phyloP scores from a whole-genome alignment of 805 yeast species.

The Ogataea nonfermentans region DNA sequence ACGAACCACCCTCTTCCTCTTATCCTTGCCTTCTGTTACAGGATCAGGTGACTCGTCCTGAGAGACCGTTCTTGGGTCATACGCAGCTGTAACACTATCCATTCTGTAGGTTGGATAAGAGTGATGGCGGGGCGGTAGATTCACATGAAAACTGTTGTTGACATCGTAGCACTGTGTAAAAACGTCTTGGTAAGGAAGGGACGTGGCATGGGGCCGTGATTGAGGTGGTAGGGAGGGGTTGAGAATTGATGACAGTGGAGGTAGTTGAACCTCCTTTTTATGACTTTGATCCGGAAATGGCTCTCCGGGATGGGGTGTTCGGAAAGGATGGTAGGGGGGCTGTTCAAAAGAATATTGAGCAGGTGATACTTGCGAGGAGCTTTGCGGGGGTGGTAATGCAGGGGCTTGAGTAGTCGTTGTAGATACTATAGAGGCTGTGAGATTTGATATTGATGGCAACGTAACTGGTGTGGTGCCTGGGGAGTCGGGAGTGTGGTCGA shows the following conservation, averaged over 20 bases:
- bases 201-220: slow-evolving; percentile 4
- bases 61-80: slow-evolving; percentile 15
- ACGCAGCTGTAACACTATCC: background rate
- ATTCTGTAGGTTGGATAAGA: slow-evolving; percentile 1
- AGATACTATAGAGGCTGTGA: slow-evolving; percentile 15
- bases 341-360: background rate
- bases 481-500: slow-evolving; percentile 4
- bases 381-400: background rate
- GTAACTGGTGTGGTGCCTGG: slow-evolving; percentile 11
- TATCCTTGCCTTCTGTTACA: slow-evolving; percentile 33
- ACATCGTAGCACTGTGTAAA: slow-evolving; percentile 2
- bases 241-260: slow-evolving; percentile 22
- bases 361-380: background rate
- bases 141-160: background rate
- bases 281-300: slow-evolving; percentile 3
- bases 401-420: background rate
- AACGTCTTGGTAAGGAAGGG: slow-evolving; percentile 4
- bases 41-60: slow-evolving; percentile 3
- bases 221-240: slow-evolving; percentile 1
- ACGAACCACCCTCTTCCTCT: slow-evolving; percentile 42
- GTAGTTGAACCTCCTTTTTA: slow-evolving; percentile 17
- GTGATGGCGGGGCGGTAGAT: slow-evolving; percentile 1
- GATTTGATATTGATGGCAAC: slow-evolving; percentile 21
- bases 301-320: background rate
- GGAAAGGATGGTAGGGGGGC: slow-evolving; percentile 1